A percentile compares a stretch with the other conserved stretches of the same genome.
These are phyloP conservation scores for Starmerella davenportii DNA, from an alignment of 805 yeast genomes.

Conservation along the genomic window DNA sequence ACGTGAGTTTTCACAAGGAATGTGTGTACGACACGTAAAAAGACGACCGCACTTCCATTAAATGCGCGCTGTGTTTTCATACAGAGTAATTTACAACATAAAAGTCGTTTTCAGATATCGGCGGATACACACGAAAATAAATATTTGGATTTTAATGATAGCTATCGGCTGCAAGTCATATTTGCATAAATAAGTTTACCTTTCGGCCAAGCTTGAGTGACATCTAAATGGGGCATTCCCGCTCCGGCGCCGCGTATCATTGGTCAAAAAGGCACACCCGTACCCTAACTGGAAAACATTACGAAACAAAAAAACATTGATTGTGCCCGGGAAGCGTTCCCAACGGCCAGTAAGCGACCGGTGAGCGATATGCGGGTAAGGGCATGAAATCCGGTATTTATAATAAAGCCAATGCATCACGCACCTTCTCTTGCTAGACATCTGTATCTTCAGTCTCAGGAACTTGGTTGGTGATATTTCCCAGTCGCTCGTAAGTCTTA, in stretches of 20 bases:
- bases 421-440: background rate
- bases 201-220: background rate
- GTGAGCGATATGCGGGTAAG: conserved; percentile 2
- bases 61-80: no score
- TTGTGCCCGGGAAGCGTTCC: conserved; percentile 1
- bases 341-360: conserved; percentile 9
- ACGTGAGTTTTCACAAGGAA: no score
- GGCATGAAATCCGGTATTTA: conserved; percentile 3
- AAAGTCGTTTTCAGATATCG: no score
- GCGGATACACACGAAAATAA: no score
- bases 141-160: no score
- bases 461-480: background rate
- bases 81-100: no score
- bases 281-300: background rate
- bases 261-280: background rate
- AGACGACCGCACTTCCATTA: no score
- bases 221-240: background rate
- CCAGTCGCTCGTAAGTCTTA: background rate
- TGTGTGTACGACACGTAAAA: no score
- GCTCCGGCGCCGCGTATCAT: background rate
- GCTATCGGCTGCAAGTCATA: background rate
- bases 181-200: background rate
- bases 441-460: background rate
- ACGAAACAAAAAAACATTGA: conserved; percentile 6
- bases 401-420: background rate